Base-by-base conservation (phyloP, 2,329 filamentous ascomycete species). In the Tolypocladium amazonense region DNA sequence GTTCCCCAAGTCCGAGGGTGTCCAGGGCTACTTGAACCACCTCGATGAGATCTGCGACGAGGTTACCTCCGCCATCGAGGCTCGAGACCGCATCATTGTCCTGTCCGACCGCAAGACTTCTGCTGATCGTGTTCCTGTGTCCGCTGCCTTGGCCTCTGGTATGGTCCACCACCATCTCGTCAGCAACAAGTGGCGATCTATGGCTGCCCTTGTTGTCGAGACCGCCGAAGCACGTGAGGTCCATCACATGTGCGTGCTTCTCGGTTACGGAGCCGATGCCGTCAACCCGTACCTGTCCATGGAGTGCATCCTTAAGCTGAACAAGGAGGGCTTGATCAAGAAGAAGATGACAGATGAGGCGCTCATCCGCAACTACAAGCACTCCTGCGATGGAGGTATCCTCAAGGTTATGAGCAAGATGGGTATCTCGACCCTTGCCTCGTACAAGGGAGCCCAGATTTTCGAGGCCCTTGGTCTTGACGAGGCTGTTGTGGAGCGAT, bases 371-470 rank as follows among this genome's bases (percentile, higher is more conserved):
- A 97, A 97, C 79, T 97, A 97, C 82, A 96, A 95, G 78, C 90
- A 95, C 75, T 97, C 93, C 63, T 93, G 90, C 68, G 92, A 97
- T 67, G 93, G 93, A 70, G 93, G 93, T 78, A 96, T 97, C 64
- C 81, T 97, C 64, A 97, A 97, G 77, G 93, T 97, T 73, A 97
- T 97, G 93, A 94, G 89, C 74, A 97, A 97, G 81, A 97, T 97
- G 93, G 93, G 93, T 79, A 97, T 97, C 65, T 97, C 93, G 8
- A 97, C 93, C 38, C 81, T 97, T 54, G 91, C 93, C 70, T 93
- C 89, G 66, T 97, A 97, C 81, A 97, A 97, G 81, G 93, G 93
- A 71, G 93, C 93, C 59, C 93, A 97, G 78, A 97, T 97, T 65
- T 97, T 97, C 67, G 93, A 97, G 73, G 92, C 92, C 56, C 88